Evolutionary conservation across 1,284 basidiomycete genomes (phyloP).

Genomic region (Sanghuangporus baumii): DNA sequence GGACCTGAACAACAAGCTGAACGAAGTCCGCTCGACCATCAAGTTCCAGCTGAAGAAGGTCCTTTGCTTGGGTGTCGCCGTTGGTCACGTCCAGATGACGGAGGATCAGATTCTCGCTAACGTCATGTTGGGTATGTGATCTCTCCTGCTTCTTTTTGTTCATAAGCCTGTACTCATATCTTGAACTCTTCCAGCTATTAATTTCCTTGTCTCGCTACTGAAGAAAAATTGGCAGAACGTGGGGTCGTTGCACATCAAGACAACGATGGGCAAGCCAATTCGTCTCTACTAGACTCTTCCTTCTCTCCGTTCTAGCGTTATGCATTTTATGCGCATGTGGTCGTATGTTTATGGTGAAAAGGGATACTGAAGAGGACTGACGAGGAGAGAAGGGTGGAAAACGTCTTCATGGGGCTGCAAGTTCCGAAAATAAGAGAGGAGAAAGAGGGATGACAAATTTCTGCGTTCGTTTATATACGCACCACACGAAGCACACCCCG

Average conservation of each 20-base stretch:
- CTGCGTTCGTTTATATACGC: conserved; percentile 52
- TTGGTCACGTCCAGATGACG: conserved; percentile 96
- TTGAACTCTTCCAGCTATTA: conserved; percentile 67
- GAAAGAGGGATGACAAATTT: neutral
- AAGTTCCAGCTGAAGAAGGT: conserved; percentile 99
- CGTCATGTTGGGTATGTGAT: conserved; percentile 85
- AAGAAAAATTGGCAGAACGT: conserved; percentile 99
- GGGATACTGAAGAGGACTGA: conserved; percentile 11
- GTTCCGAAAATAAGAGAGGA: neutral
- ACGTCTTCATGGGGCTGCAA: conserved; percentile 18
- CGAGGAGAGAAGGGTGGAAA: conserved; percentile 17
- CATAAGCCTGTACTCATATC: neutral
- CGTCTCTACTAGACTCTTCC: conserved; percentile 73
- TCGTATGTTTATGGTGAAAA: neutral
- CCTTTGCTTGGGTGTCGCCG: conserved; percentile 96
- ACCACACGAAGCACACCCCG: conserved; percentile 88
- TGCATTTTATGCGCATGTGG: conserved; percentile 12
- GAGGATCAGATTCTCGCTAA: conserved; percentile 97
- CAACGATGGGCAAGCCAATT: conserved; percentile 98
- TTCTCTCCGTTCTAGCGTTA: neutral
- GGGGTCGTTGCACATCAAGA: conserved; percentile 98
- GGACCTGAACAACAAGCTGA: conserved; percentile 89
- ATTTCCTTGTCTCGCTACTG: conserved; percentile 98
- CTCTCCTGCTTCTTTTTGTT: conserved; percentile 11
- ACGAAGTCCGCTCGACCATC: conserved; percentile 97